A percentile compares a stretch with the other conserved stretches of the same genome.
Evolutionary conservation across 257 asterid species (phyloP).

Genomic region (Primulina tabacum): DNA sequence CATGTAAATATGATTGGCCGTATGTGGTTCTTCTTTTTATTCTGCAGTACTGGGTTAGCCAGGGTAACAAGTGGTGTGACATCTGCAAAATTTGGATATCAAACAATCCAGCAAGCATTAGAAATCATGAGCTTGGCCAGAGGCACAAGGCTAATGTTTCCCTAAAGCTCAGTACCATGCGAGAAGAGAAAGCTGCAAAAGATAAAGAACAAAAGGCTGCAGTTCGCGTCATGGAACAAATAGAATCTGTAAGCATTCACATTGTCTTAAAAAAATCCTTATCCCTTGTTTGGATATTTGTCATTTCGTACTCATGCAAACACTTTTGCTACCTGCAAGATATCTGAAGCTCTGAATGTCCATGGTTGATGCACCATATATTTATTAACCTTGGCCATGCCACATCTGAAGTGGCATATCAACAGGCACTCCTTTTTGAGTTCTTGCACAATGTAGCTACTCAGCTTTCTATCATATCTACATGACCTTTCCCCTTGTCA

Average conservation of each 20-base stretch:
- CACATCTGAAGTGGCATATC: background rate
- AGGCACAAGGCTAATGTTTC: constrained; percentile 84
- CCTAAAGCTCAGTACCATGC: constrained; percentile 72
- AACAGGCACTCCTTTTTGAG: background rate
- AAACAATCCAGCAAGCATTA: constrained; percentile 82
- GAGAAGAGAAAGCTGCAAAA: constrained; percentile 74
- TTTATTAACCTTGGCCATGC: background rate
- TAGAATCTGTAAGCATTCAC: constrained; percentile 74
- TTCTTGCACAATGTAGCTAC: background rate
- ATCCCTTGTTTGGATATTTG: background rate
- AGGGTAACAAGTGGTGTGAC: constrained; percentile 99
- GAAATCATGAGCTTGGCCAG: constrained; percentile 95
- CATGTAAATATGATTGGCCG: background rate
- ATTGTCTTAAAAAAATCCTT: background rate
- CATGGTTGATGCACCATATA: background rate
- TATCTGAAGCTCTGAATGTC: background rate
- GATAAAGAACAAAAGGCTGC: constrained; percentile 79
- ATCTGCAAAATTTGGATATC: constrained; percentile 94
- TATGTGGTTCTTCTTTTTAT: constrained; percentile 5
- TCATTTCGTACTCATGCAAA: background rate
- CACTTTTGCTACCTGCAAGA: background rate
- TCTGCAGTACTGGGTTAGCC: constrained; percentile 94
- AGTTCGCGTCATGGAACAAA: constrained; percentile 72
- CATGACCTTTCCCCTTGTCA: background rate
- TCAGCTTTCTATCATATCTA: background rate